These are phyloP conservation scores for Vaccinium myrtillus DNA, from an alignment of 148 eudicot genomes.

Conservation along the genomic window DNA sequence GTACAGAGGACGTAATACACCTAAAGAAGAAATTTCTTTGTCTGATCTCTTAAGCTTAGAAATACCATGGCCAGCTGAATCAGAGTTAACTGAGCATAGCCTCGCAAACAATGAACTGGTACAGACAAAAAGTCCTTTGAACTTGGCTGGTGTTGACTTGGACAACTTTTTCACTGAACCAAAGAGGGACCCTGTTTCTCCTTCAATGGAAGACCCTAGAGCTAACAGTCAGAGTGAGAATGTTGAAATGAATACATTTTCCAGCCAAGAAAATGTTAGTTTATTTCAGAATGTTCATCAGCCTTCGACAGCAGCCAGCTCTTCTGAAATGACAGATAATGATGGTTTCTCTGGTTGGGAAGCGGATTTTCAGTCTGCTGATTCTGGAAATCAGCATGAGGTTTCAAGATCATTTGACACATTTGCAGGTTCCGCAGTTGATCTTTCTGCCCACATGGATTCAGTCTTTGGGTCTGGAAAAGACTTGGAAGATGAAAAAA, in stretches of 20 bases:
- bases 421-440: slow-evolving; percentile 24
- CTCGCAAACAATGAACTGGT: slow-evolving; percentile 22
- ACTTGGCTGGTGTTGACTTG: slow-evolving; percentile 48
- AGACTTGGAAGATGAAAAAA: slow-evolving; percentile 25
- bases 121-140: slow-evolving; percentile 33
- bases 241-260: slow-evolving; percentile 29
- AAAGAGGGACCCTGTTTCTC: slow-evolving; percentile 23
- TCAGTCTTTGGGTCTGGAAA: slow-evolving; percentile 37
- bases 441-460: slow-evolving; percentile 43
- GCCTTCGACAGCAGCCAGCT: slow-evolving; percentile 27
- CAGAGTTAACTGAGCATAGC: slow-evolving; percentile 38
- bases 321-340: slow-evolving; percentile 29
- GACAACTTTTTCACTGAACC: slow-evolving; percentile 45
- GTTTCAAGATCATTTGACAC: slow-evolving; percentile 21
- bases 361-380: slow-evolving; percentile 76
- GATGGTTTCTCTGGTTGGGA: slow-evolving; percentile 68
- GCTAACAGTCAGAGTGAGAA: slow-evolving; percentile 21
- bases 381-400: slow-evolving; percentile 23
- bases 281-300: slow-evolving; percentile 38
- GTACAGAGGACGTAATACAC: slow-evolving; percentile 42
- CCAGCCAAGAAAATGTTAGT: slow-evolving; percentile 34
- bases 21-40: slow-evolving; percentile 40
- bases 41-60: slow-evolving; percentile 66
- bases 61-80: slow-evolving; percentile 67
- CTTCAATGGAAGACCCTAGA: slow-evolving; percentile 27